phyloP scores from a whole-genome alignment of 768 basidiomycete genomes.

The Lactifluus pinguis region DNA sequence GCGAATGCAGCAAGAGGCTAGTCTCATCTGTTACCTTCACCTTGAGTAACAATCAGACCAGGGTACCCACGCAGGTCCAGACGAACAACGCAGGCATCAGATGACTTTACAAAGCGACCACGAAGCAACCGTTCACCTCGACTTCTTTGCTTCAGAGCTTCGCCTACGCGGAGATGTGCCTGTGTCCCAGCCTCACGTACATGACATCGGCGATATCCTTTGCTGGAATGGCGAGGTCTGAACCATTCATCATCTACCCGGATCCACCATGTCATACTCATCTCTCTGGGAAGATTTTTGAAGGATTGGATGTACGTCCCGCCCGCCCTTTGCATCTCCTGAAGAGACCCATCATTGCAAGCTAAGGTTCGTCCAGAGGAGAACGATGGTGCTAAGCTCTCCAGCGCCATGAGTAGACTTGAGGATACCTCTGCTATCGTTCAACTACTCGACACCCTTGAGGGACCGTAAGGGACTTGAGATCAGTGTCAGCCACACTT shows the following conservation, averaged over 20 bases:
- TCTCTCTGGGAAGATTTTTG: constrained; percentile 46
- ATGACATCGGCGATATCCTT: constrained; percentile 45
- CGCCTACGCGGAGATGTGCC: constrained; percentile 51
- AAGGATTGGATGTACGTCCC: constrained; percentile 58
- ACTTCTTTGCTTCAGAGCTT: constrained; percentile 70
- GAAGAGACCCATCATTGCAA: background rate
- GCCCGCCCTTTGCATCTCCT: background rate
- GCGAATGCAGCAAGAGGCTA: constrained; percentile 56
- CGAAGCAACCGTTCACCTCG: constrained; percentile 25
- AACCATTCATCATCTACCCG: background rate
- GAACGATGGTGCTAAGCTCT: constrained; percentile 62
- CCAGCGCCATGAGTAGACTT: constrained; percentile 25
- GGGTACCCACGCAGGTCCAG: constrained; percentile 45
- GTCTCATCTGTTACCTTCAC: constrained; percentile 7
- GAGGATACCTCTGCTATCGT: constrained; percentile 35
- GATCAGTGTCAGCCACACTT: background rate
- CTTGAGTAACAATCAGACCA: background rate
- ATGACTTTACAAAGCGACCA: constrained; percentile 15
- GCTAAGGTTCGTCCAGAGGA: constrained; percentile 47
- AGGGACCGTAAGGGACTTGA: constrained; percentile 64
- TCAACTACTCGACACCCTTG: constrained; percentile 47
- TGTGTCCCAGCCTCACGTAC: constrained; percentile 59
- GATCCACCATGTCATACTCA: background rate
- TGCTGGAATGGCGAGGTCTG: constrained; percentile 85
- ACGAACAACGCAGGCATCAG: constrained; percentile 38